Evolutionary conservation across 2,329 filamentous ascomycete genomes (phyloP), one percentile per base, ranked within the genome.

Genomic region (Leptodontidium sp.): DNA sequence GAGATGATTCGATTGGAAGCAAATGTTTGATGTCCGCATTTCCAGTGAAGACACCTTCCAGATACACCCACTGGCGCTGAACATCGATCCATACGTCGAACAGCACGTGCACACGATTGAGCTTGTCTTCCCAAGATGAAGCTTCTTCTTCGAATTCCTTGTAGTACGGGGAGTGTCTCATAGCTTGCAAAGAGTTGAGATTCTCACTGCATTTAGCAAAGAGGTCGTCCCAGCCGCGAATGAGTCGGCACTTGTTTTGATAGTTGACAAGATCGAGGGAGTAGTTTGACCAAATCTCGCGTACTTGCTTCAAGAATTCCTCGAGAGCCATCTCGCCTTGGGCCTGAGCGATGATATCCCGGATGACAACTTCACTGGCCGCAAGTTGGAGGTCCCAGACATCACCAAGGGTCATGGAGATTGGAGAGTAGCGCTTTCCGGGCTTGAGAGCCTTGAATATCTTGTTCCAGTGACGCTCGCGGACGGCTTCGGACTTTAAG

Each of bases 31-130:
- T 99, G 78, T 99, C 96, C 49, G 93, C 95, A 78, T 99, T 99
- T 68, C 96, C 96, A 1, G 95, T 98, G 79, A 99, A 99, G 43
- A 99, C 96, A 73, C 96, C 96, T 82, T 99, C 97, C 5, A 99
- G 88, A 79, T 99, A 99, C 8, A 99, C 96, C 96, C 96, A 99
- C 82, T 99, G 96, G 70, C 97, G 91, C 80, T 99, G 96, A n/a
- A 99, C 97, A 81, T 99, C 97, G 75, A 99, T 99, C 97, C 97
- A 99, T 17, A 99, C 94, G 79, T 99, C 96, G 77, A 99, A 99
- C 11, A 99, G 87, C 17, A 99, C 93, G 78, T 99, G 96, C 2
- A 99, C 94, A 57, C 96, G 90, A 80, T 98, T 99, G 32, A 99
- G 87, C 80, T 97, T 97, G 81, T 99, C 97, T 81, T 99, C 97